A percentile compares a stretch with the other conserved stretches of the same genome.
Evolutionary conservation across 106 monocot species (phyloP).

Genomic region (Dendrobium officinale): DNA sequence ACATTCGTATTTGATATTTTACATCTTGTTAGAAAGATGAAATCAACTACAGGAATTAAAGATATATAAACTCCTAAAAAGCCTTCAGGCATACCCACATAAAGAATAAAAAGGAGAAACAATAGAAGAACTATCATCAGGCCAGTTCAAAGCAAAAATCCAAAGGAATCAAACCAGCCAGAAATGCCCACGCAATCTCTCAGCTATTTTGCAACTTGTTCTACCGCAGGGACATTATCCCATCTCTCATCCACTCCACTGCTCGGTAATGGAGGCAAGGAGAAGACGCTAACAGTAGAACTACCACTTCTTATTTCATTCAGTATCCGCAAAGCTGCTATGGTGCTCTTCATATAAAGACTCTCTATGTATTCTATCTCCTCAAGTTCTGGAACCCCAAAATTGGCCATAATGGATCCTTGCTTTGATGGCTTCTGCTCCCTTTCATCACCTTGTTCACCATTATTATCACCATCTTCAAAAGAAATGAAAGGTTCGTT

Average conservation of each 20-base stretch:
- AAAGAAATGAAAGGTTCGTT: conserved; percentile 16
- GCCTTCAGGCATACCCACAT: background rate
- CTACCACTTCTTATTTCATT: conserved; percentile 72
- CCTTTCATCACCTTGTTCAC: background rate
- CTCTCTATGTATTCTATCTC: conserved; percentile 71
- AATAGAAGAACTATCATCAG: background rate
- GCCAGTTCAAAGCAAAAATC: too few relatives aligned
- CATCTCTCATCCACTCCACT: conserved; percentile 29
- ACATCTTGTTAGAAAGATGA: background rate
- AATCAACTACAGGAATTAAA: too few relatives aligned
- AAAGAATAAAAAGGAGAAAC: background rate
- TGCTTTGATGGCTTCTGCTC: conserved; percentile 1
- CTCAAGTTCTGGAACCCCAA: conserved; percentile 43
- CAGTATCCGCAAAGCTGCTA: conserved; percentile 49
- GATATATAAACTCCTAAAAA: background rate
- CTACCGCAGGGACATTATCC: conserved; percentile 34
- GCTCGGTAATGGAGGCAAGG: conserved; percentile 59
- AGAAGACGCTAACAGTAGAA: conserved; percentile 79
- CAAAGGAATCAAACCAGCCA: too few relatives aligned
- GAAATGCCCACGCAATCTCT: too few relatives aligned
- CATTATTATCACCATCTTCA: background rate
- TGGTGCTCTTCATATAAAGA: conserved; percentile 71
- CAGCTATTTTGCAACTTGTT: conserved; percentile 41
- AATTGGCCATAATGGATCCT: background rate
- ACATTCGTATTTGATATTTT: background rate